Conservation (phyloP, 257 asterid species). For the Oldenlandia corymbosa region DNA sequence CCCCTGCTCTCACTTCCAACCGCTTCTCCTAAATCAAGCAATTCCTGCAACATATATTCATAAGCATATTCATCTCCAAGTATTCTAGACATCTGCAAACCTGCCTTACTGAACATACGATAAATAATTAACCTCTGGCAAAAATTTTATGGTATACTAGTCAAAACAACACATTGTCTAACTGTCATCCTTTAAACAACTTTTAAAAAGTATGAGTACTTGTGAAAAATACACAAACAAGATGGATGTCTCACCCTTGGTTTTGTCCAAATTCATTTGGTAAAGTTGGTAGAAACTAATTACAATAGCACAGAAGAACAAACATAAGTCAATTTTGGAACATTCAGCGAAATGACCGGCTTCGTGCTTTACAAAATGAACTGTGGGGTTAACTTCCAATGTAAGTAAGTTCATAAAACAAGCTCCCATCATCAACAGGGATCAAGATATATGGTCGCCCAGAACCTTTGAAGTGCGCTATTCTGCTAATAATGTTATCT, state of each 20-base stretch:
- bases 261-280: not conserved
- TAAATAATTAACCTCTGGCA: not conserved
- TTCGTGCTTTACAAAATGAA: not conserved
- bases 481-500: not conserved
- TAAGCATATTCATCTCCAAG: slow-evolving; percentile 1
- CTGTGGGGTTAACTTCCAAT: not conserved
- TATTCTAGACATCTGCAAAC: not conserved
- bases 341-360: not conserved
- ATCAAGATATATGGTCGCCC: not conserved
- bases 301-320: not conserved
- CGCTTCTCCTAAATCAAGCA: slow-evolving; percentile 87
- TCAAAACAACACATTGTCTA: not conserved
- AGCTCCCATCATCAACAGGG: not conserved
- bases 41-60: slow-evolving; percentile 42
- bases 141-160: not conserved
- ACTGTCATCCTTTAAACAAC: not conserved
- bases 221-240: not conserved
- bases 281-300: not conserved
- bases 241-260: not conserved
- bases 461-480: not conserved
- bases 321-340: not conserved
- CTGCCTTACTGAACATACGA: not conserved
- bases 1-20: slow-evolving; percentile 90
- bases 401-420: too few species aligned
- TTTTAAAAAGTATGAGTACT: not conserved